Conservation (phyloP, 2,329 filamentous ascomycete species). For the Juglanconis oblonga region DNA sequence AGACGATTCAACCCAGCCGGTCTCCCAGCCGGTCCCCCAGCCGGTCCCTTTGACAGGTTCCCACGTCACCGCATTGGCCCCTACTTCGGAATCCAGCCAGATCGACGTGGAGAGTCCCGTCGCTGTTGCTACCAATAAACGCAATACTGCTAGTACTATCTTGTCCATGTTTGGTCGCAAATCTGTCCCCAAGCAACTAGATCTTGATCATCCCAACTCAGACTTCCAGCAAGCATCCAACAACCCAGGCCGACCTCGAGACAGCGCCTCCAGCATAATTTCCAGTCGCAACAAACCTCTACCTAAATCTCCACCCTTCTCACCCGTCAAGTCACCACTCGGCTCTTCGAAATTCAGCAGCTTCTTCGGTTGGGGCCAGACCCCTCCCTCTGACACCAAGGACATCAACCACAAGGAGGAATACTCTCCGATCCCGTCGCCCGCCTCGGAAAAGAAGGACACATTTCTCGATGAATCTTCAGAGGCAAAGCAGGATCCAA, state of each 20-base stretch:
- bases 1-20: slow-evolving; percentile 18
- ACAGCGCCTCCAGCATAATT: slow-evolving; percentile 15
- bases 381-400: slow-evolving; percentile 43
- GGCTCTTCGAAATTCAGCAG: slow-evolving; percentile 45
- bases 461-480: slow-evolving; percentile 41
- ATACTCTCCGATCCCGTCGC: slow-evolving; percentile 49
- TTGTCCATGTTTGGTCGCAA: slow-evolving; percentile 51
- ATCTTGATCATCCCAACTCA: slow-evolving; percentile 41
- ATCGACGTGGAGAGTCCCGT: slow-evolving; percentile 23
- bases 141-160: slow-evolving; percentile 33
- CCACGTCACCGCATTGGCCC: slow-evolving; percentile 37
- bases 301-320: slow-evolving; percentile 55
- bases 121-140: slow-evolving; percentile 30
- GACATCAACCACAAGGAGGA: slow-evolving; percentile 46
- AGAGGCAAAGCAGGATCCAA: slow-evolving; percentile 34
- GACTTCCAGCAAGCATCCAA: slow-evolving; percentile 25
- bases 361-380: slow-evolving; percentile 53
- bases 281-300: slow-evolving; percentile 50
- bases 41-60: slow-evolving; percentile 38
- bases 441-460: slow-evolving; percentile 41
- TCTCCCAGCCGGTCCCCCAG: slow-evolving; percentile 20
- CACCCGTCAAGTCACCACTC: slow-evolving; percentile 52
- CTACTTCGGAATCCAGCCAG: slow-evolving; percentile 22
- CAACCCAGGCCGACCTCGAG: slow-evolving; percentile 20
- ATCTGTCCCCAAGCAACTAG: slow-evolving; percentile 50